Conservation (phyloP, 495 filamentous ascomycete genomes). For the Trichocladium antarcticum region DNA sequence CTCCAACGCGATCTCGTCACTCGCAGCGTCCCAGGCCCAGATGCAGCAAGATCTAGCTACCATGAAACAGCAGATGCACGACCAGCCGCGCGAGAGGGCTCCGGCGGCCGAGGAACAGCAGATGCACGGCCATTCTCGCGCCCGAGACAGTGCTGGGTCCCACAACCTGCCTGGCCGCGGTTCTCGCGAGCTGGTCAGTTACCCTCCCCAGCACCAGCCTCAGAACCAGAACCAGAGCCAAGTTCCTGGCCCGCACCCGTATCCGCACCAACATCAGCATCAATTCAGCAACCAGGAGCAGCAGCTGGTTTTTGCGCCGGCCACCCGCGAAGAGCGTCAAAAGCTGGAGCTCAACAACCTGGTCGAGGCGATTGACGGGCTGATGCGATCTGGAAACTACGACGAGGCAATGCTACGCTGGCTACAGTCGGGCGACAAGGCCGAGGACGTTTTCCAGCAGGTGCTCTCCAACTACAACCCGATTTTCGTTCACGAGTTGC, state of each 20-base stretch:
- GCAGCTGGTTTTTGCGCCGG: slow-evolving; percentile 28
- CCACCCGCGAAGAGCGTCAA: slow-evolving; percentile 29
- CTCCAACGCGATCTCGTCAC: slow-evolving; percentile 57
- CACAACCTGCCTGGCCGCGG: slow-evolving; percentile 10
- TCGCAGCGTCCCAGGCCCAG: slow-evolving; percentile 51
- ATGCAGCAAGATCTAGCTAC: slow-evolving; percentile 18
- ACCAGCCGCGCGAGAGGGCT: slow-evolving; percentile 16
- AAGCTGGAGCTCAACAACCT: slow-evolving; percentile 54
- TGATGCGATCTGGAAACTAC: slow-evolving; percentile 53
- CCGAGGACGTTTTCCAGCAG: slow-evolving; percentile 70
- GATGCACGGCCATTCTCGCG: slow-evolving; percentile 7
- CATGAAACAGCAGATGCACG: slow-evolving; percentile 19
- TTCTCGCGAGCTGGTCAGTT: slow-evolving; percentile 18
- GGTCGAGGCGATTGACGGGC: slow-evolving; percentile 48
- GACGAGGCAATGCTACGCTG: slow-evolving; percentile 64
- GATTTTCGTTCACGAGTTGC: slow-evolving; percentile 55
- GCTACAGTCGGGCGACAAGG: slow-evolving; percentile 65
- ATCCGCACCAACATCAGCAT: slow-evolving; percentile 13
- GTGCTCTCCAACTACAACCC: slow-evolving; percentile 68
- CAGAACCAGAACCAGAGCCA: slow-evolving; percentile 10
- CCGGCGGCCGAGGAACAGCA: slow-evolving; percentile 3
- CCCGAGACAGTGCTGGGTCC: slow-evolving; percentile 16
- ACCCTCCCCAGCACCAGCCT: slow-evolving; percentile 18
- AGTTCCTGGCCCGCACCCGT: background rate
- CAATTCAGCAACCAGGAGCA: slow-evolving; percentile 21